These are phyloP conservation scores for Davidsoniella neocaledoniae DNA, from an alignment of 2,329 filamentous ascomycete genomes.

Conservation along the genomic window DNA sequence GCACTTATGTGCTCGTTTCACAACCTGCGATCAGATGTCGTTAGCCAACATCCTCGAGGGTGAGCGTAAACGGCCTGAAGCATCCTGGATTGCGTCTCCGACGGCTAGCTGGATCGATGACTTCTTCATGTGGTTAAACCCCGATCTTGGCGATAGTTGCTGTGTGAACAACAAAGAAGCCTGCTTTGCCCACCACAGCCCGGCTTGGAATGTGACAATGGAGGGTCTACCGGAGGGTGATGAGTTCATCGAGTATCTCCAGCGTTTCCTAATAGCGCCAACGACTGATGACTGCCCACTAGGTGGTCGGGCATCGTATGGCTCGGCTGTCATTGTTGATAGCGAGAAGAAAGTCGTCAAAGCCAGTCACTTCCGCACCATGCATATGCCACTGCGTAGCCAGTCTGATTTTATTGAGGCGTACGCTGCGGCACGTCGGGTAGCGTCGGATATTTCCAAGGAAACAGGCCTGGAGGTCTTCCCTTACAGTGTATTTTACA, in stretches of 20 bases:
- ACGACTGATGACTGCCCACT: constrained; percentile 75
- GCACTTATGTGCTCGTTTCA: constrained; percentile 79
- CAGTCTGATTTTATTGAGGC: constrained; percentile 88
- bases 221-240: constrained; percentile 79
- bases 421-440: constrained; percentile 76
- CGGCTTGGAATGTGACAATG: constrained; percentile 78
- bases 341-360: constrained; percentile 47
- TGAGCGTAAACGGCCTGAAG: constrained; percentile 73
- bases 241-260: constrained; percentile 78
- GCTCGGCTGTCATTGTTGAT: constrained; percentile 68
- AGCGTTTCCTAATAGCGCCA: constrained; percentile 66
- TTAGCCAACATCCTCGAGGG: constrained; percentile 83
- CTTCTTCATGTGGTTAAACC: constrained; percentile 93
- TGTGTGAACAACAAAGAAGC: constrained; percentile 54
- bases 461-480: constrained; percentile 70
- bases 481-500: constrained; percentile 94
- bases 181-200: constrained; percentile 64
- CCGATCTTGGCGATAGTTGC: constrained; percentile 49
- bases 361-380: constrained; percentile 82
- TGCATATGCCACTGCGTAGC: constrained; percentile 69
- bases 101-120: constrained; percentile 95
- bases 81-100: constrained; percentile 76
- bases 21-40: constrained; percentile 69
- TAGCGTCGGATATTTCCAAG: constrained; percentile 56
- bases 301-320: constrained; percentile 76